Percentiles rank a stretch among this genome's conserved stretches.
Conservation (phyloP, 148 eudicot species). For the Mesembryanthemum crystallinum region DNA sequence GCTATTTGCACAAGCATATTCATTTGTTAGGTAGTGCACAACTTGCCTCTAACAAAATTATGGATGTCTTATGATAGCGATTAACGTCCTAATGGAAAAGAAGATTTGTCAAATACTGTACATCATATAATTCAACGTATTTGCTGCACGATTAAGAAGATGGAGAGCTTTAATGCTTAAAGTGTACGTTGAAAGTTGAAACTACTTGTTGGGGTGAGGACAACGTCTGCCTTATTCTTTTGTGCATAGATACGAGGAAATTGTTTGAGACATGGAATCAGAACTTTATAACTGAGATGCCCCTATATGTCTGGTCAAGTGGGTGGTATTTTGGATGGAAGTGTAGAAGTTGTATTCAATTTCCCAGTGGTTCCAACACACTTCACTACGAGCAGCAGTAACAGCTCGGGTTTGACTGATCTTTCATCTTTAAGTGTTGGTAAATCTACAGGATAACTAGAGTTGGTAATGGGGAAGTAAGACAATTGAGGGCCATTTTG, state of each 20-base stretch:
- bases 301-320: not conserved
- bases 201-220: not conserved
- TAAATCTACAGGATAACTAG: not conserved
- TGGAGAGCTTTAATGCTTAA: not conserved
- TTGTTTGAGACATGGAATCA: not conserved
- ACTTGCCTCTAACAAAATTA: not conserved
- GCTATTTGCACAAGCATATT: not conserved
- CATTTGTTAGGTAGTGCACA: not conserved
- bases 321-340: not conserved
- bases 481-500: not conserved
- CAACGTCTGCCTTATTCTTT: not conserved
- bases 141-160: not conserved
- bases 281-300: not conserved
- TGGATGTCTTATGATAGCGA: not conserved
- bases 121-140: not conserved
- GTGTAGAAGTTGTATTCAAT: not conserved
- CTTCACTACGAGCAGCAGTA: slow-evolving; percentile 12
- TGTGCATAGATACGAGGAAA: not conserved
- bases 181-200: not conserved
- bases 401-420: not conserved
- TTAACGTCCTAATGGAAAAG: not conserved
- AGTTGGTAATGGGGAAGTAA: not conserved
- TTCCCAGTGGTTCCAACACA: not conserved
- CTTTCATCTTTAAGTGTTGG: not conserved
- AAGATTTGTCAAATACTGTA: slow-evolving; percentile 4